Evolutionary conservation across 345 rosid genomes (phyloP), one percentile per base, ranked within the genome.

Genomic region (Pelargonium nanum): DNA sequence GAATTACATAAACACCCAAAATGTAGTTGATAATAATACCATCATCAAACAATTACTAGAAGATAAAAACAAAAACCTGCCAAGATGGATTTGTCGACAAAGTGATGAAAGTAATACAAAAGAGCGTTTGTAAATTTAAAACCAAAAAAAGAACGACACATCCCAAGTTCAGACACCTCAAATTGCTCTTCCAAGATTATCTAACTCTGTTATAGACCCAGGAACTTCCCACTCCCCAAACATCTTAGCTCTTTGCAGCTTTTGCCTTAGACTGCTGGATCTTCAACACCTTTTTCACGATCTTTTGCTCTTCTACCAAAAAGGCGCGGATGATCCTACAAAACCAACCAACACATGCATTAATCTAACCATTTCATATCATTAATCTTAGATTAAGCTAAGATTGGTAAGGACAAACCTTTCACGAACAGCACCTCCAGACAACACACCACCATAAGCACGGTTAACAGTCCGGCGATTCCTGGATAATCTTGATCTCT

Each of bases 401-500:
- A 6, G 0, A 13, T 51, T 15, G 23, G 23, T 12, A 50, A 55
- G 22, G 28, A 58, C 74, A 16, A 68, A 87, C 95, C 95, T 85
- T 67, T 85, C 95, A 48, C 95, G 77, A 26, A 85, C 91, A 75
- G 95, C 95, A 70, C 76, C 68, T 55, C 79, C 91, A 12, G 64
- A 61, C 64, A 61, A 50, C 22, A 61, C 64, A 24, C 64, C 64
- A 48, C 64, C 64, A 54, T 21, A 86, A 17, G 93, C 79, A 72
- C 93, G 93, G 76, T 78, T 83, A 54, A 86, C 93, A 1, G 93
- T 81, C 58, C 89, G 78, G 4, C 85, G 65, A 74, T 83, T 86
- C 64, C 93, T 78, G 3, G 89, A 59, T 60, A 83, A 71, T 26
- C 89, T 68, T 57, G 89, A 83, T 63, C 87, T 86, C 78, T 86